A percentile compares a stretch with the other conserved stretches of the same genome.
Evolutionary conservation across 768 basidiomycete genomes (phyloP).

Genomic region (Rhizopogon roseolus): DNA sequence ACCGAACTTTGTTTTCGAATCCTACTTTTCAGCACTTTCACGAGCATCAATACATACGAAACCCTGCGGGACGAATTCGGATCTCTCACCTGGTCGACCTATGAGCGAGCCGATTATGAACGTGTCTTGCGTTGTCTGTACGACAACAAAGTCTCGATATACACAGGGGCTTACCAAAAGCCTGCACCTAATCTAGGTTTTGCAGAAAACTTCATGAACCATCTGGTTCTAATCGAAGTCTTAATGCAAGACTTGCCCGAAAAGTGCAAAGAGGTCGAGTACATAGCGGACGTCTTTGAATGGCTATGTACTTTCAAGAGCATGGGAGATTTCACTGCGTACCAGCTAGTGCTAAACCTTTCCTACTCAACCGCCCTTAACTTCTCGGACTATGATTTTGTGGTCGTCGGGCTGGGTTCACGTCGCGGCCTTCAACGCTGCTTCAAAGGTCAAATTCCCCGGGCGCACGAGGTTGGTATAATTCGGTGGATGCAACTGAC

Average conservation of each 20-base stretch:
- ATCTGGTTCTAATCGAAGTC: slow-evolving; percentile 55
- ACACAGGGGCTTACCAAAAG: slow-evolving; percentile 68
- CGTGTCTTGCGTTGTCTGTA: slow-evolving; percentile 43
- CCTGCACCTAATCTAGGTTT: slow-evolving; percentile 56
- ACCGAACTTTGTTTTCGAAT: slow-evolving; percentile 70
- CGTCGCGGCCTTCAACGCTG: slow-evolving; percentile 63
- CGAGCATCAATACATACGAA: slow-evolving; percentile 70
- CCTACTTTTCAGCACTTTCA: slow-evolving; percentile 67
- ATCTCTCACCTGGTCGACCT: slow-evolving; percentile 57
- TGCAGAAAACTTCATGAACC: slow-evolving; percentile 47
- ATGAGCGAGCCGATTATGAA: slow-evolving; percentile 47
- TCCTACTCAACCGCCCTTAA: slow-evolving; percentile 54
- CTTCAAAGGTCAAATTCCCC: slow-evolving; percentile 44
- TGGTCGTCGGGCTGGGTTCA: slow-evolving; percentile 64
- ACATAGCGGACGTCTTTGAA: slow-evolving; percentile 62
- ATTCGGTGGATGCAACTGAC: slow-evolving; percentile 60
- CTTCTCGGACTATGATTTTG: slow-evolving; percentile 67
- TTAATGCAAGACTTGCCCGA: slow-evolving; percentile 56
- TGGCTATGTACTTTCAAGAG: slow-evolving; percentile 55
- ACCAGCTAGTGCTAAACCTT: slow-evolving; percentile 60
- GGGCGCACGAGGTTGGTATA: slow-evolving; percentile 48
- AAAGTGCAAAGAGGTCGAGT: slow-evolving; percentile 43
- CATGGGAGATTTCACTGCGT: slow-evolving; percentile 71
- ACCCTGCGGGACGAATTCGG: slow-evolving; percentile 47
- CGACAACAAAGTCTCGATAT: slow-evolving; percentile 41